Evolutionary conservation across 306 rosid species (phyloP), one percentile per base, ranked within the genome.

Genomic region (Casuarina equisetifolia): DNA sequence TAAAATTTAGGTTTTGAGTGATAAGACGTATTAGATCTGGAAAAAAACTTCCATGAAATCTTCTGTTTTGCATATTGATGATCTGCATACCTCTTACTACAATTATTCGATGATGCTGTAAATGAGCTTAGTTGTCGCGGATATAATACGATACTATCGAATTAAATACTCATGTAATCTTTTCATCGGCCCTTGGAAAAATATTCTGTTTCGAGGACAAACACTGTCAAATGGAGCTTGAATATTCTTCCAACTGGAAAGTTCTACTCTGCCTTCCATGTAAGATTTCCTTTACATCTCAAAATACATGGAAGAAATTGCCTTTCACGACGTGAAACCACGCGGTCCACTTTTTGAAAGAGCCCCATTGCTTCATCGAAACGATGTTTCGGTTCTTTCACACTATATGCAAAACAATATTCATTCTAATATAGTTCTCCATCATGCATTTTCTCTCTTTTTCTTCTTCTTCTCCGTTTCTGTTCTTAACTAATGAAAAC

Each of bases 211-310:
- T 74, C 62, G 42, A 78, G 75, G 80, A 82, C 74, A 79, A 76
- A 73, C 46, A 69, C 82, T 84, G 81, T 78, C 74, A 73, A 68
- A 79, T 76, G 84, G 86, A 77, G 81, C 68, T 72, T 84, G 88
- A 81, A 86, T 86, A 86, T 87, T 84, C 90, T 71, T 80, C 85
- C 89, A 85, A 78, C 76, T 80, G 85, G 89, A 78, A 87, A 85
- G 90, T 74, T 87, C 74, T 70, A 45, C 69, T 71, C 71, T 73
- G 78, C 74, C 79, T 72, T 78, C 81, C 83, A 79, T 72, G 35
- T 25, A 25, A 40, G 42, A 74, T 67, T 80, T 77, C 79, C 66
- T 77, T 74, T 48, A 69, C 63, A 70, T 72, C 73, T 73, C 77
- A 70, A 79, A 85, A 73, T 76, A 68, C 53, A 35, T 46, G 73